These are phyloP conservation scores for Botrytis byssoidea DNA, from an alignment of 2,329 filamentous ascomycete species.

Conservation along the genomic window DNA sequence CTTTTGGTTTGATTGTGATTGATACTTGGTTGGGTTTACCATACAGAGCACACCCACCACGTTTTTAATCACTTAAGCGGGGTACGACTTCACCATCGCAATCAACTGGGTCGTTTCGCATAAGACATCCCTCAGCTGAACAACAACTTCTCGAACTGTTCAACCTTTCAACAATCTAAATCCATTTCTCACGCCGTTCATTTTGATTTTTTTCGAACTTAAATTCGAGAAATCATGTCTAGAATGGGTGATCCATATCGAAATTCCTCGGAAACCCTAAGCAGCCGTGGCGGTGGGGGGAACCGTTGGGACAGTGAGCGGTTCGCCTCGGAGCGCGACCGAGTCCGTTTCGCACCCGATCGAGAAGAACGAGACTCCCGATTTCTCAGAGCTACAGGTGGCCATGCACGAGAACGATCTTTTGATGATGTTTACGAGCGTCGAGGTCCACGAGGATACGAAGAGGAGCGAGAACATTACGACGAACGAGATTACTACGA, in stretches of 20 bases:
- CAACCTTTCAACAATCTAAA: background rate
- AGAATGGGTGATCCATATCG: slow-evolving; percentile 38
- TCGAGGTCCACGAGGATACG: slow-evolving; percentile 38
- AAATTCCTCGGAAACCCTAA: slow-evolving; percentile 39
- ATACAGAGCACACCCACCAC: background rate
- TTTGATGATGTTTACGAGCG: slow-evolving; percentile 51
- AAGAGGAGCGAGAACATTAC: slow-evolving; percentile 39
- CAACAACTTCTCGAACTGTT: background rate
- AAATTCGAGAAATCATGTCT: slow-evolving; percentile 26
- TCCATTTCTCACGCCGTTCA: background rate
- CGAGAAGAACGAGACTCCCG: slow-evolving; percentile 51
- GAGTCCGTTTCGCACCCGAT: slow-evolving; percentile 42
- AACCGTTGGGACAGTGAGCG: slow-evolving; percentile 57
- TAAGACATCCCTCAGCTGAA: slow-evolving; percentile 18
- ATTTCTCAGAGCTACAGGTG: slow-evolving; percentile 44
- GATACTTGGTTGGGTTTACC: background rate
- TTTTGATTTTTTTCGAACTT: background rate
- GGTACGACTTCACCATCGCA: background rate
- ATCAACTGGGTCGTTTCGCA: slow-evolving; percentile 1
- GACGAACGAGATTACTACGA: slow-evolving; percentile 47
- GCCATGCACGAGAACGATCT: slow-evolving; percentile 47
- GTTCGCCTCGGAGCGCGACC: slow-evolving; percentile 47
- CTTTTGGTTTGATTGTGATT: background rate
- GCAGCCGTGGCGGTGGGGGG: slow-evolving; percentile 31
- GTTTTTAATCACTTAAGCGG: slow-evolving; percentile 11